Base-by-base conservation (phyloP, 2,329 filamentous ascomycete species). In the Arthroderma sp. region DNA sequence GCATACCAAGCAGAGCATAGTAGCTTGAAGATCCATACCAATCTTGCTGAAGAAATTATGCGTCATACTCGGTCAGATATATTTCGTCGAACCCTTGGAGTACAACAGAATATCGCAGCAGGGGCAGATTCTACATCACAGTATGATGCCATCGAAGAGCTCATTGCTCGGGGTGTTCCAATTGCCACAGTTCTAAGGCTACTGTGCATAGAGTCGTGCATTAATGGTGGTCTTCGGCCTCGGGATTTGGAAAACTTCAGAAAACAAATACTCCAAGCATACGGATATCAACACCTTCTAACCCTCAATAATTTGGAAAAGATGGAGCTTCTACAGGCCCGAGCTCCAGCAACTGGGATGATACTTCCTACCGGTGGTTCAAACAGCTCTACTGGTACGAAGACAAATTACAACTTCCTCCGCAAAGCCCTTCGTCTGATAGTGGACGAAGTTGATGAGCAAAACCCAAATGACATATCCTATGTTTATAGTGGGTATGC, bases 401-500 rank as follows among this genome's bases (percentile, higher is more conserved):
- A 90, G 70, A 95, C 91, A 9, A 96, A 97, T 69, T 98, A 96
- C 73, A 85, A 83, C 3, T 87, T 88, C 63, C 76, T 97, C 4
- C 86, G 94, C 56, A 95, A 93, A 70, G 84, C 85, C 60, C 81
- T 98, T 13, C 83, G 86, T 31, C 80, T 98, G 15, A 95, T 96
- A 68, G 86, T 96, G 57, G 93, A 98, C 68, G 93, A 97, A 69
- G 91, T 98, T 39, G 91, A 95, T 67, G 93, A 98, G 71, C 85
- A 93, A 59, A 87, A 94, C 51, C 93, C 93, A 2, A 88, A 93
- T 66, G 93, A 98, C 65, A 85, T 97, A 60, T 87, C 91, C n/a
- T 98, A 98, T 66, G 91, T 96, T 9, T 98, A 97, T 73, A 95
- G 88, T 62, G 94, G 93, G 55, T 98, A 97, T 68, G 93, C 94